Conservation (phyloP, 495 filamentous ascomycete species). For the Aspergillus affinis region DNA sequence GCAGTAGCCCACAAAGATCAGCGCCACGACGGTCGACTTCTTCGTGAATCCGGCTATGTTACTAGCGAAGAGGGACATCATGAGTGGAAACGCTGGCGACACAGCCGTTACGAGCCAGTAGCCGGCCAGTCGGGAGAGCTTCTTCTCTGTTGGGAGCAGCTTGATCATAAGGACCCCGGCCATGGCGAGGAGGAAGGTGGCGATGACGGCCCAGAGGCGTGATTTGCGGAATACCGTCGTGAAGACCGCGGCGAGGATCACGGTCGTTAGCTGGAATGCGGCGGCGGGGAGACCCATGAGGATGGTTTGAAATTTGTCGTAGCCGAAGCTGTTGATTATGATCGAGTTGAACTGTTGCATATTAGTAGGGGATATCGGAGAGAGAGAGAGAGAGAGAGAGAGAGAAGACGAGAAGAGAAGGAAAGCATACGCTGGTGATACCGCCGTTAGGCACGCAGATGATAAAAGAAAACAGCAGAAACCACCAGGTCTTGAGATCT, state of each 20-base stretch:
- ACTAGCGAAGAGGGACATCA: constrained; percentile 21
- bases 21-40: constrained; percentile 18
- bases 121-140: constrained; percentile 18
- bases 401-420: not conserved
- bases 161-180: constrained; percentile 22
- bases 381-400: not conserved
- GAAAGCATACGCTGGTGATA: constrained; percentile 17
- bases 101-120: constrained; percentile 19
- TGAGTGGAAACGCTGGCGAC: constrained; percentile 18
- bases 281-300: constrained; percentile 23
- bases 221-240: constrained; percentile 18
- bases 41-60: constrained; percentile 35
- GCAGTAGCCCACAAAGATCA: constrained; percentile 25
- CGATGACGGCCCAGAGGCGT: constrained; percentile 11
- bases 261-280: constrained; percentile 14
- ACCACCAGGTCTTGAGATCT: constrained; percentile 38
- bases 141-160: constrained; percentile 11
- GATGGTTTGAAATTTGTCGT: constrained; percentile 22
- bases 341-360: constrained; percentile 27
- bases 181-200: constrained; percentile 14
- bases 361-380: not conserved
- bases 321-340: constrained; percentile 35
- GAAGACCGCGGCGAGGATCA: constrained; percentile 14
- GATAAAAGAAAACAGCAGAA: constrained; percentile 21
- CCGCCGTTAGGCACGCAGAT: constrained; percentile 27